A percentile compares a stretch with the other conserved stretches of the same genome.
phyloP scores from a whole-genome alignment of 257 asterid species.

The Euphrasia confusa region DNA sequence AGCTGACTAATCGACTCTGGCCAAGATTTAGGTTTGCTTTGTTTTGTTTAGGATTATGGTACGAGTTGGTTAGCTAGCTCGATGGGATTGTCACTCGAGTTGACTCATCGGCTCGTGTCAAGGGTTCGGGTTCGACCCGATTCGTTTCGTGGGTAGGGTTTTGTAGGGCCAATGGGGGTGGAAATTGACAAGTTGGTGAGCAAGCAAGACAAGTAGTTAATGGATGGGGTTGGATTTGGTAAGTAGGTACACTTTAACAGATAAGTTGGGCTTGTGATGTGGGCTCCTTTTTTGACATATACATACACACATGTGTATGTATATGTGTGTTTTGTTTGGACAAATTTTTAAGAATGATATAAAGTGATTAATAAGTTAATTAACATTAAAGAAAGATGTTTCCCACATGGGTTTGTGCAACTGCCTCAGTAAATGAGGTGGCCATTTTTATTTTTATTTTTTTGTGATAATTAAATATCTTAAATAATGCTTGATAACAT shows the following conservation, averaged over 20 bases:
- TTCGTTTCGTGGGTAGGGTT: background rate
- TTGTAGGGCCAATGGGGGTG: background rate
- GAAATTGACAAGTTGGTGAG: conserved; percentile 65
- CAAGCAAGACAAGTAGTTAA: conserved; percentile 48
- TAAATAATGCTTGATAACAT: background rate
- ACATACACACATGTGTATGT: conserved; percentile 6
- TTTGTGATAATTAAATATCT: background rate
- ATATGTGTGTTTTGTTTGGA: conserved; percentile 4
- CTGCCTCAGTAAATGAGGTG: conserved; percentile 34
- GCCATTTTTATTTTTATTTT: background rate
- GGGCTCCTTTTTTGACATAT: conserved; percentile 20
- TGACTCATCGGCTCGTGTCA: no score
- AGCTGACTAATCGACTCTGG: no score
- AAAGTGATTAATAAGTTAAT: conserved; percentile 33
- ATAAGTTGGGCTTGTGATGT: conserved; percentile 43
- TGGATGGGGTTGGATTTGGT: conserved; percentile 13
- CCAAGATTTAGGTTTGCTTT: no score
- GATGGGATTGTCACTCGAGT: no score
- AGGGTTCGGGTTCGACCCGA: no score
- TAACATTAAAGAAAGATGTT: conserved; percentile 30
- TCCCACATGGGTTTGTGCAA: conserved; percentile 33
- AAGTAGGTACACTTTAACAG: conserved; percentile 55
- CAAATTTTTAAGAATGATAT: conserved; percentile 14
- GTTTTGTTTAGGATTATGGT: no score
- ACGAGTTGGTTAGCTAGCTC: no score